Evolutionary conservation across 176 grass and related monocot genomes (phyloP), one percentile per base, ranked within the genome.

Genomic region (Calamus simplicifolius): DNA sequence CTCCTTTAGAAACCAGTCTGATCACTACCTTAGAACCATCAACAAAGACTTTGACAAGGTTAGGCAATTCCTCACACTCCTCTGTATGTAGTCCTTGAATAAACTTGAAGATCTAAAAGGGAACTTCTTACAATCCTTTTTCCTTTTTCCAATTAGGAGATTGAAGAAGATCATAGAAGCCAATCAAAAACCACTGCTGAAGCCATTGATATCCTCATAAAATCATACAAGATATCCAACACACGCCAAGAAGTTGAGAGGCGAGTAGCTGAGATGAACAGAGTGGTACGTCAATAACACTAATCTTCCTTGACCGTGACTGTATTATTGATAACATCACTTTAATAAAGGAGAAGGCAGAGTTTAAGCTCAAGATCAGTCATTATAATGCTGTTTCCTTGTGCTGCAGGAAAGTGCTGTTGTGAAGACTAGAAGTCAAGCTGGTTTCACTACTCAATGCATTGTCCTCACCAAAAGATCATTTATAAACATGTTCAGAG

Each of bases 11-110:
- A 84, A 77, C 38, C 81, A 60, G 25, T 84, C 70, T 1, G 81
- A 84, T 25, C 70, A 84, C 27, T 84, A 65, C 12, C 58, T 83
- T 16, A 69, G 69, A 54, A 78, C 69, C 19, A 72, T 72, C 50
- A 84, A 79, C 12, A 79, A 79, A 61, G 75, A 84, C 27, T 84
- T 79, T 64, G 75, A 84, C 3, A 69, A 78, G 80, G 80, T 82
- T 2, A 43, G 35, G 12, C 35, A 13, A 12, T 43, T 43, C 35
- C 35, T 43, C 3, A 10, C 3, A 10, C 35, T 12, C 35, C 12
- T 43, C 35, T 43, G 35, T 43, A 12, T 43, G 8, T 43, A 43
- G 1, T 43, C 12, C 35, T 13, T 10, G 6, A 43, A 43, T 12
- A 43, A 43, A 43, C 5, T 43, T 13, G 35, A 43, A 43, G 8